phyloP scores from a whole-genome alignment of 192 early-diverging fungal species.

The Linnemannia exigua region DNA sequence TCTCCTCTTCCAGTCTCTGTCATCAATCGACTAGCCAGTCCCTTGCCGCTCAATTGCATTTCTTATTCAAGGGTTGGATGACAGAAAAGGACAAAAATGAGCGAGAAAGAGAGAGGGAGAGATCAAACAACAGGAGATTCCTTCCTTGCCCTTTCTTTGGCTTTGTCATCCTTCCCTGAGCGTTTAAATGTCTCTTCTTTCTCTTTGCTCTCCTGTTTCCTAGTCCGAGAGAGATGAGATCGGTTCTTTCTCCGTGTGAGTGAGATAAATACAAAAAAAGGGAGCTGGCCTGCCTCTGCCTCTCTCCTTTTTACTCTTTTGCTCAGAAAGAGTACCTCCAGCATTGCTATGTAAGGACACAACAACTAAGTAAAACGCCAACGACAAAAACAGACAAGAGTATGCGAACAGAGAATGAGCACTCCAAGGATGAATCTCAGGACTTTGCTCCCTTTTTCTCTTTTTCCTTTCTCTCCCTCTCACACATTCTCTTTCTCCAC shows the following conservation, averaged over 20 bases:
- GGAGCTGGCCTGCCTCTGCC: neutral
- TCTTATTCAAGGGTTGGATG: neutral
- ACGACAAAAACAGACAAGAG: neutral
- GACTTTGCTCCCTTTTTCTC: neutral
- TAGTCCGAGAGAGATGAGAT: neutral
- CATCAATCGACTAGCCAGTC: neutral
- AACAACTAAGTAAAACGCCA: neutral
- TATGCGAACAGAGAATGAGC: neutral
- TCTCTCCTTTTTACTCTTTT: too few species aligned
- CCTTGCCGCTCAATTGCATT: neutral
- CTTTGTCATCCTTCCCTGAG: conserved; percentile 10
- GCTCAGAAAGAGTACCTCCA: neutral
- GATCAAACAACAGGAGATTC: neutral
- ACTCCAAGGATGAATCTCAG: neutral
- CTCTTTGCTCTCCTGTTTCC: neutral
- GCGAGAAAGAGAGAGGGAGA: neutral
- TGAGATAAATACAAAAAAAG: neutral
- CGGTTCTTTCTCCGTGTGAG: neutral
- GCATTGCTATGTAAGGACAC: neutral
- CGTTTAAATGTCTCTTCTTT: neutral
- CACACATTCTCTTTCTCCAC: neutral
- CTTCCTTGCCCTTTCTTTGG: neutral
- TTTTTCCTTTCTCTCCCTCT: neutral
- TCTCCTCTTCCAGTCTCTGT: neutral
- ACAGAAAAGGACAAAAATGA: neutral